phyloP scores from a whole-genome alignment of 108 stramenopile genomes.

The Cyclostephanos invisitatus region DNA sequence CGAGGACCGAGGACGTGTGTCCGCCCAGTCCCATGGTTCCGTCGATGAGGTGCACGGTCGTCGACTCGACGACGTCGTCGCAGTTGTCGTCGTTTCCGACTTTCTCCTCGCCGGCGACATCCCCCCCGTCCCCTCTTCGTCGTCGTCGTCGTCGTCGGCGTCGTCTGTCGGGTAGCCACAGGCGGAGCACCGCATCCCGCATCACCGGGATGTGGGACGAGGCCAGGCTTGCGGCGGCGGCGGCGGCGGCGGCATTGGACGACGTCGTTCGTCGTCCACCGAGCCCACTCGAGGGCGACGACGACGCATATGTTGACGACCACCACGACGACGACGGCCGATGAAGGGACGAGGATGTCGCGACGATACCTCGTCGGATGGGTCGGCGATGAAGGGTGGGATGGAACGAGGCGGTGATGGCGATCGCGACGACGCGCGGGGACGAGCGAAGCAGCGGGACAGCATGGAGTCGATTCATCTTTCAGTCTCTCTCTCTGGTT shows the following conservation, averaged over 20 bases:
- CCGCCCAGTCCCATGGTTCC: constrained; percentile 25
- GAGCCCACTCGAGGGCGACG: no score
- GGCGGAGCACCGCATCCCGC: constrained; percentile 15
- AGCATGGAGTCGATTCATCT: no score
- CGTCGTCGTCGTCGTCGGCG: background rate
- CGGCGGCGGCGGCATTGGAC: background rate
- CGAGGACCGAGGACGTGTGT: constrained; percentile 4
- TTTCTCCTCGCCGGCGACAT: no score
- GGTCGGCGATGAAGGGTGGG: no score
- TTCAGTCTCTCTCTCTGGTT: no score
- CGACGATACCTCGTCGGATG: no score
- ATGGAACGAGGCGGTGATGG: no score
- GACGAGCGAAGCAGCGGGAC: no score
- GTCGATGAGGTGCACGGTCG: constrained; percentile 12
- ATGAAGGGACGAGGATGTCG: no score
- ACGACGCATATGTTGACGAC: no score
- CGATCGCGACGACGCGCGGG: no score
- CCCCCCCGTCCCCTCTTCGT: background rate
- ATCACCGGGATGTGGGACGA: constrained; percentile 21
- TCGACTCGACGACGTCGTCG: background rate
- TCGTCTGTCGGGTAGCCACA: constrained; percentile 11
- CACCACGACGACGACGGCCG: no score
- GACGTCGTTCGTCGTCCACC: background rate
- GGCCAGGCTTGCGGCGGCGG: background rate
- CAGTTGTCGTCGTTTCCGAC: background rate